Percentiles rank a stretch among this genome's conserved stretches.
Evolutionary conservation across 1,284 basidiomycete genomes (phyloP).

Genomic region (Macrocybe sp.): DNA sequence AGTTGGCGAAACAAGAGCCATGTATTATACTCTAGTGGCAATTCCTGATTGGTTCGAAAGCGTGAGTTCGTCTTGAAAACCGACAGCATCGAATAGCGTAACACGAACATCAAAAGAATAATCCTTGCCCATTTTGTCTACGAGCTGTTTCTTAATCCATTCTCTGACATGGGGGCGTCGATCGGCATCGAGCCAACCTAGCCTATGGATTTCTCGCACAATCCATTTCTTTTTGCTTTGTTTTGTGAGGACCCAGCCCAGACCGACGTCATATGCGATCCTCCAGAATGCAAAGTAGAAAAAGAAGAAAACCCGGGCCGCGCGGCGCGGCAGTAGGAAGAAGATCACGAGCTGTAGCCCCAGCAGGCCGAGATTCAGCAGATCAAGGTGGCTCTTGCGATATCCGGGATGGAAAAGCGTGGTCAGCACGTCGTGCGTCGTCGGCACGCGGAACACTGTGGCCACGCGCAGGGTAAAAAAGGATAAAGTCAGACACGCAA

Average conservation of each 20-base stretch:
- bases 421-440: constrained; percentile 93
- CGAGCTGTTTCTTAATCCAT: constrained; percentile 87
- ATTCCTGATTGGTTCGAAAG: constrained; percentile 40
- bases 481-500: constrained; percentile 1
- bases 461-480: not conserved
- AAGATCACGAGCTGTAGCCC: constrained; percentile 80
- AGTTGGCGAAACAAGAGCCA: constrained; percentile 92
- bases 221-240: constrained; percentile 96
- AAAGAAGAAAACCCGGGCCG: constrained; percentile 69
- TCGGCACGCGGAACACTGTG: constrained; percentile 89
- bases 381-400: constrained; percentile 89
- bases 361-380: constrained; percentile 80
- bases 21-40: constrained; percentile 81
- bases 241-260: constrained; percentile 91
- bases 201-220: constrained; percentile 70
- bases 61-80: constrained; percentile 5
- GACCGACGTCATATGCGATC: constrained; percentile 85
- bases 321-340: constrained; percentile 51
- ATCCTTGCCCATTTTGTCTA: constrained; percentile 91
- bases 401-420: constrained; percentile 86
- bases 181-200: constrained; percentile 85
- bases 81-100: not conserved
- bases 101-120: constrained; percentile 84
- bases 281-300: constrained; percentile 93
- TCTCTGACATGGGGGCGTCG: constrained; percentile 58